A percentile compares a stretch with the other conserved stretches of the same genome.
These are phyloP conservation scores for Ceratocystiopsis minuta DNA, from an alignment of 2,329 filamentous ascomycete species.

Conservation along the genomic window DNA sequence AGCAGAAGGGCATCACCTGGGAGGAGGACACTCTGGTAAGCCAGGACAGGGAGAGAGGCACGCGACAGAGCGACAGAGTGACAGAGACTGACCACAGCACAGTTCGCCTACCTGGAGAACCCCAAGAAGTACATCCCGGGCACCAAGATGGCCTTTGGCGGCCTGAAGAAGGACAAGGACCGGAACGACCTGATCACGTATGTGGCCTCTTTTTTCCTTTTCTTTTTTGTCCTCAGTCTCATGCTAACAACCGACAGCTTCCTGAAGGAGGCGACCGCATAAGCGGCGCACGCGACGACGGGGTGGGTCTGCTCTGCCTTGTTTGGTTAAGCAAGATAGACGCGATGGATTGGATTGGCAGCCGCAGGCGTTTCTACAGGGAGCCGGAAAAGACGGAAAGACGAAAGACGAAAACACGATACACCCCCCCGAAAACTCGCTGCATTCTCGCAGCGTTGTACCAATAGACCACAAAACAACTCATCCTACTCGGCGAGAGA, in stretches of 20 bases:
- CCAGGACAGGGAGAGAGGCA: conserved; percentile 2
- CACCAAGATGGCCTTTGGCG: conserved; percentile 99
- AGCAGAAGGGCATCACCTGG: conserved; percentile 86
- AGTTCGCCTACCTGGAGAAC: conserved; percentile 99
- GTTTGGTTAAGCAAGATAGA: background rate
- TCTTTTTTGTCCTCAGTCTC: background rate
- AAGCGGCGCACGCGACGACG: conserved; percentile 14
- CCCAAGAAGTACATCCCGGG: conserved; percentile 99
- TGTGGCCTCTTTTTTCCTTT: conserved; percentile 21
- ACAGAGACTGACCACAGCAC: conserved; percentile 6
- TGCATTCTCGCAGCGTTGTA: too few relatives aligned
- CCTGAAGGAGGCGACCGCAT: conserved; percentile 53
- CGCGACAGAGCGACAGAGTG: background rate
- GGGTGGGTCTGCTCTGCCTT: too few relatives aligned
- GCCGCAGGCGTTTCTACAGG: too few relatives aligned
- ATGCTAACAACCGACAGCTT: conserved; percentile 23
- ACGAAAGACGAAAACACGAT: too few relatives aligned
- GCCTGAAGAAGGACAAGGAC: conserved; percentile 99
- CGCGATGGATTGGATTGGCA: background rate
- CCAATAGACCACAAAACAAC: too few relatives aligned
- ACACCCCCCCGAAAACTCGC: too few relatives aligned
- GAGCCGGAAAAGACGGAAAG: too few relatives aligned
- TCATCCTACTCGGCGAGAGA: too few relatives aligned
- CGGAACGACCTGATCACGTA: conserved; percentile 97
- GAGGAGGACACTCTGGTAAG: conserved; percentile 66